A percentile compares a stretch with the other conserved stretches of the same genome.
Evolutionary conservation across 1,284 basidiomycete species (phyloP).

Genomic region (Pseudozyma pruni): DNA sequence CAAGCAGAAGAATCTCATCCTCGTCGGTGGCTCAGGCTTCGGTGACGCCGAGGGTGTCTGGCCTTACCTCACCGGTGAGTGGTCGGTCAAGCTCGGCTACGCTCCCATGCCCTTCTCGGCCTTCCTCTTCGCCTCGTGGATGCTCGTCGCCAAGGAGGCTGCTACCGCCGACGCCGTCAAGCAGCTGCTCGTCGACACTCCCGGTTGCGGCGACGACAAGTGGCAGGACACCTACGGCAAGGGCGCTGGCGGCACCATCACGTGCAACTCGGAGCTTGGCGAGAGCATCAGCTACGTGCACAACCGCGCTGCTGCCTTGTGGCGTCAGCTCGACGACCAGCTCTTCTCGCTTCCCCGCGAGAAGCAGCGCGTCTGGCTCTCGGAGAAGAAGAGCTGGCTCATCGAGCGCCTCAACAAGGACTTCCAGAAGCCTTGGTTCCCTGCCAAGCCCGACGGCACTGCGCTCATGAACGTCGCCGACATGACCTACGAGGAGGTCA

Average conservation of each 20-base stretch:
- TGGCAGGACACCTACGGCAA: constrained; percentile 97
- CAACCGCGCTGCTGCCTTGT: constrained; percentile 92
- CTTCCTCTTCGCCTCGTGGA: constrained; percentile 92
- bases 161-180: constrained; percentile 94
- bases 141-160: constrained; percentile 98
- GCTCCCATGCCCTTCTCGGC: constrained; percentile 99
- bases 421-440: constrained; percentile 79
- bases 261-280: constrained; percentile 95
- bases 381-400: constrained; percentile 85
- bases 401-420: constrained; percentile 92
- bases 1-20: constrained; percentile 84
- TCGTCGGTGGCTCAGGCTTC: constrained; percentile 96
- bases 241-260: constrained; percentile 88
- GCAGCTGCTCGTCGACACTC: constrained; percentile 91
- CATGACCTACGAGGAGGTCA: constrained; percentile 98
- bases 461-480: constrained; percentile 83
- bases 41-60: constrained; percentile 94
- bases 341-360: constrained; percentile 93
- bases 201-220: constrained; percentile 87
- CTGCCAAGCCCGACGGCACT: constrained; percentile 70
- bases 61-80: constrained; percentile 96
- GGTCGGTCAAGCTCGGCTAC: constrained; percentile 84
- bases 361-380: constrained; percentile 89
- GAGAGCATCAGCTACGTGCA: constrained; percentile 95
- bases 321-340: constrained; percentile 94